phyloP scores from a whole-genome alignment of 768 basidiomycete genomes.

The Sporobolomyces phaffii region DNA sequence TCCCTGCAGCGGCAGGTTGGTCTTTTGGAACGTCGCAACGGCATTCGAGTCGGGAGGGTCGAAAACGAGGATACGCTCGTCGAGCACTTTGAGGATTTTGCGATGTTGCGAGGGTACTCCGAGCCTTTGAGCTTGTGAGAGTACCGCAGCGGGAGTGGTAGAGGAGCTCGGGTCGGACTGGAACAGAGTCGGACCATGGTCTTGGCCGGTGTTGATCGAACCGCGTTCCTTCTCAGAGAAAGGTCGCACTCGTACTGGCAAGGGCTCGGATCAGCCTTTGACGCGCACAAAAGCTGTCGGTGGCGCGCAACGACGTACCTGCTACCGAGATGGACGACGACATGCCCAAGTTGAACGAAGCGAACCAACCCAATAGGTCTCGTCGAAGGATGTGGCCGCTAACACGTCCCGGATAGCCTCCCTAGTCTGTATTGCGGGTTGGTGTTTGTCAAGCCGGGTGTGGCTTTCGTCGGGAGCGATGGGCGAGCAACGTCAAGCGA shows the following conservation, averaged over 20 bases:
- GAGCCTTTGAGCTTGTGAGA: constrained; percentile 13
- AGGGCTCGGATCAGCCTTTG: background rate
- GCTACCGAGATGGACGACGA: constrained; percentile 31
- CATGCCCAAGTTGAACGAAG: constrained; percentile 19
- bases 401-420: no score
- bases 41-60: constrained; percentile 88
- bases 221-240: constrained; percentile 33
- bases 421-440: no score
- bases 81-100: constrained; percentile 72
- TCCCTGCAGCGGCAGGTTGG: constrained; percentile 56
- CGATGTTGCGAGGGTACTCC: constrained; percentile 18
- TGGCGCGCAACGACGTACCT: background rate
- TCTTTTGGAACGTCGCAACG: constrained; percentile 68
- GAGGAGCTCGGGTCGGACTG: constrained; percentile 4
- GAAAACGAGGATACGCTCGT: constrained; percentile 90
- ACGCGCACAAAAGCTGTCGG: background rate
- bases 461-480: no score
- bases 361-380: background rate
- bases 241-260: constrained; percentile 38
- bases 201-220: constrained; percentile 20
- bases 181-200: constrained; percentile 30
- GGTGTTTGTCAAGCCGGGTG: no score
- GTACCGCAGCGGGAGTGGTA: background rate
- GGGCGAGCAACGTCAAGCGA: no score
- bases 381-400: no score